Base-by-base conservation (phyloP, 2,329 filamentous ascomycete genomes). In the Aureobasidium zeae region DNA sequence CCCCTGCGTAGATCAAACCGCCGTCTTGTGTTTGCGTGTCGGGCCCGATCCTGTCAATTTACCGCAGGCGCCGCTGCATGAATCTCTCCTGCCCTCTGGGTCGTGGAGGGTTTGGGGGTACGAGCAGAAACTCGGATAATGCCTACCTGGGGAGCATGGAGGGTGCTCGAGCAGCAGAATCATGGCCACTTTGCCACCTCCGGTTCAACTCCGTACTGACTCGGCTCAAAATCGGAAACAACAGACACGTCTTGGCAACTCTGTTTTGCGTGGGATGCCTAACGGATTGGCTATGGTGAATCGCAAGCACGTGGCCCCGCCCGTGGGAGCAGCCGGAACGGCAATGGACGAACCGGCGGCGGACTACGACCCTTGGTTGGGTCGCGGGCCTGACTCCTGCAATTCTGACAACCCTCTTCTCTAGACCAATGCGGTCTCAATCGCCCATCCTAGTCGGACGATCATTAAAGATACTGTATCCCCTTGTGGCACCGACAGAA, bases 1-100 rank as follows among this genome's bases (percentile, higher is more conserved):
- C 26, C 43, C 43, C 19, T 45, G 43, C 33, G 34, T 9, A 28
- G 43, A 45, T 45, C 43, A 45, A 45, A 45, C 43, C 43, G 33
- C 43, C 43, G 43, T 37, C 34, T 37, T 31, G 21, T 25, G n/a
- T 25, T 20, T 26, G 26, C 33, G 41, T 30, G 20, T 32, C 33
- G 43, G 39, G 30, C 39, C 39, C 39, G 29, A 43, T 29, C 39
- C 33, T 21, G 6, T 16, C 39, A 43, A 38, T 28, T 38, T 45
- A n/a, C 34, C 43, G 33, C 43, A 45, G 26, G 39, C 39, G 34
- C n/a, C 39, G 39, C 39, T 24, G 30, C 31, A 33, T 24, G 22
- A 35, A 15, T 25, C 35, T 22, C 24, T 30, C 41, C 26, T 31
- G 6, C 17, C 30, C 24, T 7, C 7, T 36, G 41, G 41, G 41